Conservation (phyloP, 2,329 filamentous ascomycete species). For the Cordyceps militaris region DNA sequence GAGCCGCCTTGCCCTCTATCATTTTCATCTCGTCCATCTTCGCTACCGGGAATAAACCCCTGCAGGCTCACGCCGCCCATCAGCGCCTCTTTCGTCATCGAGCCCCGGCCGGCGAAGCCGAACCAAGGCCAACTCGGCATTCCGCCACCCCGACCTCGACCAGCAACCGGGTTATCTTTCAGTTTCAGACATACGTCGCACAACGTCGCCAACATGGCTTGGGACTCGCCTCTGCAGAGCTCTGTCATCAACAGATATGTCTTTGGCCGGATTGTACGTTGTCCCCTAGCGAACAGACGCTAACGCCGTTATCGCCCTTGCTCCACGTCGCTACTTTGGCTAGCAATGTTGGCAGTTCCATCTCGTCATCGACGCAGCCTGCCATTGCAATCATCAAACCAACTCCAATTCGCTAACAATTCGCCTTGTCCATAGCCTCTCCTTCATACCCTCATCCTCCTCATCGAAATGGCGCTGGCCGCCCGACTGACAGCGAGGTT, state of each 20-base stretch:
- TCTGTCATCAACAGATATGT: constrained; percentile 52
- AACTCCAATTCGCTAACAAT: constrained; percentile 17
- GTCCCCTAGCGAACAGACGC: background rate
- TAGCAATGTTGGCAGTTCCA: background rate
- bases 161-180: background rate
- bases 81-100: constrained; percentile 1
- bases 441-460: constrained; percentile 73
- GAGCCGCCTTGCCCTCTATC: background rate
- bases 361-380: background rate
- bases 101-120: background rate
- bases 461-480: constrained; percentile 83
- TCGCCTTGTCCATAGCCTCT: constrained; percentile 57
- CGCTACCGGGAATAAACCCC: background rate
- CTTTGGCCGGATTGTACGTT: constrained; percentile 64
- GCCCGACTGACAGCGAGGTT: constrained; percentile 78
- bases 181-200: background rate
- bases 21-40: background rate
- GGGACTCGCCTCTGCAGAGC: constrained; percentile 2
- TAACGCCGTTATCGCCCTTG: background rate
- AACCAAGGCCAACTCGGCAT: background rate
- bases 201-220: constrained; percentile 3
- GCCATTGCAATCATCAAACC: constrained; percentile 12
- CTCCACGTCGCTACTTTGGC: constrained; percentile 4
- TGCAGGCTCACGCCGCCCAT: background rate
- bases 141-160: background rate